A percentile compares a stretch with the other conserved stretches of the same genome.
These are phyloP conservation scores for Komagataella populi DNA, from an alignment of 805 yeast genomes.

Conservation along the genomic window DNA sequence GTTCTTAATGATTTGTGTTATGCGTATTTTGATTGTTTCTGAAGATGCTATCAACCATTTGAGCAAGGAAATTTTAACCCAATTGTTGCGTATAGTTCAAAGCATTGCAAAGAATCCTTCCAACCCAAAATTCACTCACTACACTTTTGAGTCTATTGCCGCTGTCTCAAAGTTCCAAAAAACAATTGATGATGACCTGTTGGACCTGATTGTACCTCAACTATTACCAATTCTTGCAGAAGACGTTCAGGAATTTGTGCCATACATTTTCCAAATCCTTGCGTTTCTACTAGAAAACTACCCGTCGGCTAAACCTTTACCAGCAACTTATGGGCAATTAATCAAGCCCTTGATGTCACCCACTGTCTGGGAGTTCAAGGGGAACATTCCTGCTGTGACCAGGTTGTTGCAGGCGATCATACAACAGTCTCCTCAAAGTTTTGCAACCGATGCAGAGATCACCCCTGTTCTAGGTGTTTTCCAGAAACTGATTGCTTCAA, in stretches of 20 bases:
- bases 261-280: constrained; percentile 84
- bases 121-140: constrained; percentile 88
- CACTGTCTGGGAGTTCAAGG: constrained; percentile 84
- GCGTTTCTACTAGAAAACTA: constrained; percentile 59
- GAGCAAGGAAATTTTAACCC: constrained; percentile 37
- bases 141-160: constrained; percentile 78
- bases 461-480: constrained; percentile 90
- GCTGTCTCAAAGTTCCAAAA: constrained; percentile 44
- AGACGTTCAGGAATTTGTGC: constrained; percentile 89
- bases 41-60: constrained; percentile 45
- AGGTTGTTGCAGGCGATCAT: constrained; percentile 63
- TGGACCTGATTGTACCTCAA: constrained; percentile 48
- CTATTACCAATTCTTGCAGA: constrained; percentile 55
- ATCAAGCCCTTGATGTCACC: constrained; percentile 80
- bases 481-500: constrained; percentile 83
- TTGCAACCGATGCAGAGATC: constrained; percentile 24
- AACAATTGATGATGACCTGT: constrained; percentile 24
- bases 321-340: constrained; percentile 50
- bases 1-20: constrained; percentile 76
- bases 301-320: constrained; percentile 36
- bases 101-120: constrained; percentile 83
- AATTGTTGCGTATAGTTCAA: constrained; percentile 54
- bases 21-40: constrained; percentile 67
- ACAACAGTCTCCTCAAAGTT: constrained; percentile 27
- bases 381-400: constrained; percentile 88